Base-by-base conservation (phyloP, 2,329 filamentous ascomycete genomes). In the Conoideocrella luteorostrata region DNA sequence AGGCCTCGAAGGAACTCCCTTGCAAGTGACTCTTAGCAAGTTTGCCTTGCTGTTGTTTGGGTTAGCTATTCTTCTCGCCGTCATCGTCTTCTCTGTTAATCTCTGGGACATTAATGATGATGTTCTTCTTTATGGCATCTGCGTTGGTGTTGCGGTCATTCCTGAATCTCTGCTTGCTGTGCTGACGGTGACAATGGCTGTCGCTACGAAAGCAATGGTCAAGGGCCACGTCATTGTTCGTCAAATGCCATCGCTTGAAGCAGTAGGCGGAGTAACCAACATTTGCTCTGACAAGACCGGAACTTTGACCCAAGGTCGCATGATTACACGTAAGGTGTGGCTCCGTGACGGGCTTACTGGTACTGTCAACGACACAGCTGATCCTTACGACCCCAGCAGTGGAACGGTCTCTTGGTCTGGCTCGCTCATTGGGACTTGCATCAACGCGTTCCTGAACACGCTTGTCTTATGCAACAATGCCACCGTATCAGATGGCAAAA, bases 21-120 rank as follows among this genome's bases (percentile, higher is more conserved):
- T 95, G 36, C 88, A 94, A 66, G 82, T 84, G 52, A 91, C 87
- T 57, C 74, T 95, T 41, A 88, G 85, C 67, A 88, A 90, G 64
- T 83, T 95, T 56, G 88, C 89, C 22, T 80, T 93, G 34, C 60
- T 88, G 4, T 77, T 95, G 2, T 94, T 95, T 57, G 80, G 74
- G 37, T 76, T 88, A 40, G 89, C 79, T 34, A 68, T 82, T 43
- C 53, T 81, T 3, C 68, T 82, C 26, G 77, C 74, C 39, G 58
- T 82, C 46, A 74, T 82, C 41, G 80, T 83, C 52, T 83, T 83
- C 58, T 74, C 71, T 5, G 77, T 71, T 48, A 78, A 72, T 57
- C 64, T 65, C 45, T 82, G 74, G 63, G 39, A 71, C 1, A 62
- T 80, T 35, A 61, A 68, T 32, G 71, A 74, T 47, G 75, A 82